A percentile compares a stretch with the other conserved stretches of the same genome.
Evolutionary conservation across 148 eudicot species (phyloP).

Genomic region (Agrostemma githago): DNA sequence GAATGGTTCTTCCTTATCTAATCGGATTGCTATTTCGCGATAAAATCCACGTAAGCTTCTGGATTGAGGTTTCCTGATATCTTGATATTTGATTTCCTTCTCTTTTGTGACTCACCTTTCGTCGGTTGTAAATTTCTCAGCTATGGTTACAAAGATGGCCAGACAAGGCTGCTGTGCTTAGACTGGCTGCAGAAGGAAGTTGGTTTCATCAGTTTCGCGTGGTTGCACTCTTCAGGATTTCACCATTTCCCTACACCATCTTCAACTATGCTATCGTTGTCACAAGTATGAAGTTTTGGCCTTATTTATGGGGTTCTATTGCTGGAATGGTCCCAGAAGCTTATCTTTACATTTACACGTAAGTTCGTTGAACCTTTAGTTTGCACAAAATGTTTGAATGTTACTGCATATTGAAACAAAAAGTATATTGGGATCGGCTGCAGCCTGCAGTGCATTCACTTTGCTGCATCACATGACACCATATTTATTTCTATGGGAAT

Average conservation of each 20-base stretch:
- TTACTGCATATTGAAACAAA: background rate
- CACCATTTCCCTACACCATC: constrained; percentile 93
- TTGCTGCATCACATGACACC: background rate
- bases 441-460: background rate
- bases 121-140: constrained; percentile 27
- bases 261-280: constrained; percentile 89
- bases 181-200: constrained; percentile 76
- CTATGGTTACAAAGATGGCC: constrained; percentile 92
- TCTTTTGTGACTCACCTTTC: background rate
- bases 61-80: background rate
- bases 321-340: constrained; percentile 97
- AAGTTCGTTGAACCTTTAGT: constrained; percentile 18
- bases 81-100: constrained; percentile 1
- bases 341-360: constrained; percentile 88
- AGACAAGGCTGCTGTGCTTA: constrained; percentile 72
- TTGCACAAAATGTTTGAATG: background rate
- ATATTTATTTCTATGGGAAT: background rate
- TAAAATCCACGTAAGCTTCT: constrained; percentile 65
- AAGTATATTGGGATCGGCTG: background rate
- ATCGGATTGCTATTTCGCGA: constrained; percentile 72
- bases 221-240: constrained; percentile 76
- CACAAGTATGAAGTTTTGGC: constrained; percentile 84
- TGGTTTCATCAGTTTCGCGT: constrained; percentile 86
- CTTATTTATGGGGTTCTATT: constrained; percentile 81
- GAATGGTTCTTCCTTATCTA: constrained; percentile 73